Percentiles rank a stretch among this genome's conserved stretches.
phyloP scores from a whole-genome alignment of 192 early-diverging fungal genomes.

The Phlyctochytrium arcticum region DNA sequence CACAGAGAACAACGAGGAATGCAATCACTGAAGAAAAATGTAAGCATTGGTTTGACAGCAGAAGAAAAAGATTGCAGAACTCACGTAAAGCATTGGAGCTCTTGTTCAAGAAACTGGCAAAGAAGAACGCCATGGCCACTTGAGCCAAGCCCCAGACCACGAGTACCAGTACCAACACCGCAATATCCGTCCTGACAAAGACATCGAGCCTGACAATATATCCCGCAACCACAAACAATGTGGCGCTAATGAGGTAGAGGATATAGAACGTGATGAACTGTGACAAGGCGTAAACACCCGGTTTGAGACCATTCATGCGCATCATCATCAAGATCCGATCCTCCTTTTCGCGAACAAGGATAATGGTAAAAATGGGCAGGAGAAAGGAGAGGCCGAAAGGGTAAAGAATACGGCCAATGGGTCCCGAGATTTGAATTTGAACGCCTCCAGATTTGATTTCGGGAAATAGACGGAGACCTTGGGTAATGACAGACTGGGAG shows the following conservation, averaged over 20 bases:
- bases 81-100: conserved; percentile 48
- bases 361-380: conserved; percentile 59
- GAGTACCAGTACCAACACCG: conserved; percentile 54
- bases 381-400: conserved; percentile 74
- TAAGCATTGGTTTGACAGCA: neutral
- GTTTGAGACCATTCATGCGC: conserved; percentile 68
- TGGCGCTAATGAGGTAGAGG: conserved; percentile 56
- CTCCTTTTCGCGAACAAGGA: conserved; percentile 70
- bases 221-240: conserved; percentile 63
- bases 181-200: conserved; percentile 51
- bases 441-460: conserved; percentile 37
- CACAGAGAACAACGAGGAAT: conserved; percentile 63
- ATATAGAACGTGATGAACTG: conserved; percentile 60
- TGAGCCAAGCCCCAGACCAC: conserved; percentile 63
- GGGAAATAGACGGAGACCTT: conserved; percentile 63
- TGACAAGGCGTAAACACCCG: conserved; percentile 54
- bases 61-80: neutral
- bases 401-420: conserved; percentile 64
- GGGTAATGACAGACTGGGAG: conserved; percentile 50
- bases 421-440: conserved; percentile 49
- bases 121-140: conserved; percentile 62
- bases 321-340: conserved; percentile 67
- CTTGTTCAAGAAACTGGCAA: conserved; percentile 58
- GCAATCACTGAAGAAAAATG: conserved; percentile 33
- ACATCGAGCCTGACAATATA: conserved; percentile 52